Evolutionary conservation across 2,329 filamentous ascomycete species (phyloP).

Genomic region (Fusarium ambrosium): DNA sequence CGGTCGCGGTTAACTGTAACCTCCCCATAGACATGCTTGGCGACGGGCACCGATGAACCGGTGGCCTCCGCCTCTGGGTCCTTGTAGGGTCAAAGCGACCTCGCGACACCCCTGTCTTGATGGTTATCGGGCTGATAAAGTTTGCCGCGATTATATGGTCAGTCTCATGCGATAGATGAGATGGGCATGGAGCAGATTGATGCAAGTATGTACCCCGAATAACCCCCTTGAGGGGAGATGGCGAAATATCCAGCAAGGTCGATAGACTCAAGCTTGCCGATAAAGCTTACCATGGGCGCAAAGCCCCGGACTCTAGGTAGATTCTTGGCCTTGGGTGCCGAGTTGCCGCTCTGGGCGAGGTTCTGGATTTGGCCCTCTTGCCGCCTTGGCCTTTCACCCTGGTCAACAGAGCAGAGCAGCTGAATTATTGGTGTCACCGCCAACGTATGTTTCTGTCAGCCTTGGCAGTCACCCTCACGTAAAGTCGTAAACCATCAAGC

Average conservation of each 20-base stretch:
- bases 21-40: background rate
- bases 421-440: background rate
- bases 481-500: conserved; percentile 89
- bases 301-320: background rate
- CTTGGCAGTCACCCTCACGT: conserved; percentile 58
- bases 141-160: background rate
- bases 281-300: background rate
- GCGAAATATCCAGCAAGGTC: background rate
- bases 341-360: background rate
- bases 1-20: background rate
- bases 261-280: background rate
- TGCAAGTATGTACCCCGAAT: background rate
- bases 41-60: background rate
- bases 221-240: background rate
- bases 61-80: background rate
- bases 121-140: background rate
- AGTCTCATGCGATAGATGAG: background rate
- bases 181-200: background rate
- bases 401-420: background rate
- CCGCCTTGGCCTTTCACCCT: background rate
- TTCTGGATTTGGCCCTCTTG: background rate
- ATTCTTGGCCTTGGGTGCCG: background rate
- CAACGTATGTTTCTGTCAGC: background rate
- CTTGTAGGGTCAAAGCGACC: background rate
- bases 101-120: background rate